Conservation (phyloP, 208 protist genomes). For the Lotmaria passim region DNA sequence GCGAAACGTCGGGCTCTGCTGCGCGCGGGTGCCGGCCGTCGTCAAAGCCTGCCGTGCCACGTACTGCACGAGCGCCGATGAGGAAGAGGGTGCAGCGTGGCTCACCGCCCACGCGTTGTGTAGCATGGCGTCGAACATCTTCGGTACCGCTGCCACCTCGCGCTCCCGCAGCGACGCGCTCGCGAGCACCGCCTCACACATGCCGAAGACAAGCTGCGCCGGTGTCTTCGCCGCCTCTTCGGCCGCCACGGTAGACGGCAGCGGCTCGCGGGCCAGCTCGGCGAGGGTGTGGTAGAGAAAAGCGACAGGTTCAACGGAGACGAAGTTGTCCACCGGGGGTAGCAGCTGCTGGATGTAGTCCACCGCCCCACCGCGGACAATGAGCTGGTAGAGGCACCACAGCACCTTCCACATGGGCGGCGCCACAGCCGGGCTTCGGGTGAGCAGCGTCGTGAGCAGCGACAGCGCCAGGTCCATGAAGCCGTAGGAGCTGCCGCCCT, state of each 20-base stretch:
- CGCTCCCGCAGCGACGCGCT: slow-evolving; percentile 44
- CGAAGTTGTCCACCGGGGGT: slow-evolving; percentile 91
- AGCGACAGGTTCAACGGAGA: slow-evolving; percentile 64
- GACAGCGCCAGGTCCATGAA: slow-evolving; percentile 88
- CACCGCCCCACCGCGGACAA: slow-evolving; percentile 61
- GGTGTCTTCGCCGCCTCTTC: slow-evolving; percentile 48
- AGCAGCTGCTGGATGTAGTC: slow-evolving; percentile 92
- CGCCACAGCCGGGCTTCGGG: slow-evolving; percentile 71
- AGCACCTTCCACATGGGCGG: slow-evolving; percentile 69
- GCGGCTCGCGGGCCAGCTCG: slow-evolving; percentile 25
- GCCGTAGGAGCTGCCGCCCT: slow-evolving; percentile 71
- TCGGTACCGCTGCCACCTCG: slow-evolving; percentile 69
- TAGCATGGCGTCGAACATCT: slow-evolving; percentile 71
- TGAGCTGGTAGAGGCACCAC: slow-evolving; percentile 66
- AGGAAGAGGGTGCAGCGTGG: background rate
- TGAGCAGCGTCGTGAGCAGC: slow-evolving; percentile 86
- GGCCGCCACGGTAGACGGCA: slow-evolving; percentile 25
- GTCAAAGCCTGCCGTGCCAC: slow-evolving; percentile 43
- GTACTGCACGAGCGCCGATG: slow-evolving; percentile 41
- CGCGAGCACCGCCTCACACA: slow-evolving; percentile 63
- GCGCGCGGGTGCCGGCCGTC: slow-evolving; percentile 36
- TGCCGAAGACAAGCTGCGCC: slow-evolving; percentile 71
- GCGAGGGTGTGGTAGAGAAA: slow-evolving; percentile 60
- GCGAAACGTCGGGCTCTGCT: slow-evolving; percentile 51
- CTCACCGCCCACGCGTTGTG: slow-evolving; percentile 65